Conservation (phyloP, 2,329 filamentous ascomycete species). For the Grosmannia serpens region DNA sequence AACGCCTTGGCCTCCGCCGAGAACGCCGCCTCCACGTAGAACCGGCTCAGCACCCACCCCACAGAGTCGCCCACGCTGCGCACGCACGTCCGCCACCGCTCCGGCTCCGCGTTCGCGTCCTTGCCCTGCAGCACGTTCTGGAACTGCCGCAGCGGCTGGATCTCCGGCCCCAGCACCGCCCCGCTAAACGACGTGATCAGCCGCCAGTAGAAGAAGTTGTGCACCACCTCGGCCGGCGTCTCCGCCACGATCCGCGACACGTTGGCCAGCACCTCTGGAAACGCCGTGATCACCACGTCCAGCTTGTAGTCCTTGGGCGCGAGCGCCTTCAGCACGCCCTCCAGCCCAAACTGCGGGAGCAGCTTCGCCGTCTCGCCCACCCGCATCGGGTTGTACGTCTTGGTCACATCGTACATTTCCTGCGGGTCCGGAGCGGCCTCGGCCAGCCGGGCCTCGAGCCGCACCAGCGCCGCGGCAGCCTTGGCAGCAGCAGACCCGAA, state of each 20-base stretch:
- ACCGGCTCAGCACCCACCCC: constrained; percentile 58
- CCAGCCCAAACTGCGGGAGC: constrained; percentile 43
- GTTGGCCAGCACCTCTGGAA: constrained; percentile 48
- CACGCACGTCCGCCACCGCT: constrained; percentile 58
- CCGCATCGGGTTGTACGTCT: constrained; percentile 54
- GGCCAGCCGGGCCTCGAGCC: constrained; percentile 10
- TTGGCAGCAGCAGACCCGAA: constrained; percentile 14
- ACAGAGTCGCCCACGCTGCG: constrained; percentile 31
- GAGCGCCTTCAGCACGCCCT: constrained; percentile 38
- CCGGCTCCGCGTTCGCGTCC: constrained; percentile 48
- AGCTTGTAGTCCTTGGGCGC: constrained; percentile 37
- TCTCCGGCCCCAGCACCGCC: constrained; percentile 45
- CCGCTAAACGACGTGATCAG: constrained; percentile 39
- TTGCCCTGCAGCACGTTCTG: constrained; percentile 46
- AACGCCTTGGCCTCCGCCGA: constrained; percentile 54
- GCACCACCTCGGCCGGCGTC: constrained; percentile 42
- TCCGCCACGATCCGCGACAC: constrained; percentile 42
- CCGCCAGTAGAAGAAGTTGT: constrained; percentile 56
- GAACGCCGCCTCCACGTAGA: constrained; percentile 59
- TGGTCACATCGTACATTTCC: constrained; percentile 17
- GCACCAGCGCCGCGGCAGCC: constrained; percentile 16
- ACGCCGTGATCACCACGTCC: constrained; percentile 44
- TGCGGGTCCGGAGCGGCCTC: background rate
- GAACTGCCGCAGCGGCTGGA: constrained; percentile 49
- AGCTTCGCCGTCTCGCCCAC: constrained; percentile 43